Evolutionary conservation across 2,329 filamentous ascomycete genomes (phyloP), one percentile per base, ranked within the genome.

Genomic region (Aaosphaeria pasadenensis): DNA sequence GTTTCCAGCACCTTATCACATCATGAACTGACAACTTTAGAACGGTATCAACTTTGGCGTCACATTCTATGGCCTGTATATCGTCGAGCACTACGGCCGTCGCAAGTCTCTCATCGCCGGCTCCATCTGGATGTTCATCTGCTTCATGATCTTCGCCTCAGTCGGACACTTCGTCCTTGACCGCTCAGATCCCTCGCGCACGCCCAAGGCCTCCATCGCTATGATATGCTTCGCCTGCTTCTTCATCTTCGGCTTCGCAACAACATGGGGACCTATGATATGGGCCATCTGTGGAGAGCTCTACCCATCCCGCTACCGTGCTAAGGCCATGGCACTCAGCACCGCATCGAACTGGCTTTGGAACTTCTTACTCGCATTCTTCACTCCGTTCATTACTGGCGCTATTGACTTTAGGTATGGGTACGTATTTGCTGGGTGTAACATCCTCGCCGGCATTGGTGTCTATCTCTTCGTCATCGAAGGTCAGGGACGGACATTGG

Each of bases 401-500:
- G 79, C 80, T 2, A 90, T 91, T 46, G 80, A 85, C 56, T 90
- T 85, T 67, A 77, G 77, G 1, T 88, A 88, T 57, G 87, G 87
- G 2, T 88, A 89, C 52, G 84, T 91, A 38, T 91, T 91, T 67
- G 87, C 86, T 0, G 85, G 76, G 0, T 89, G 85, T 59, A 86
- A 87, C 53, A 67, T 88, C 7, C 72, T 80, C 0, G 86, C 79
- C 0, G 79, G 81, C 0, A 51, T 83, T 0, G 66, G 89, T 13
- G 85, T 91, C 38, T 91, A 86, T 73, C 88, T 91, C 71, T 90
- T 89, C 65, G 80, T 91, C 48, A 82, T 87, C 43, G 88, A 91
- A 64, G 85, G 82, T 42, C 83, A 87, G 63, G 87, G 85, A 43
- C 81, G 86, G 6, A 85, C 83, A 0, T 76, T 91, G 0, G 88